Conservation (phyloP, 345 rosid genomes). For the Sonneratia alba region DNA sequence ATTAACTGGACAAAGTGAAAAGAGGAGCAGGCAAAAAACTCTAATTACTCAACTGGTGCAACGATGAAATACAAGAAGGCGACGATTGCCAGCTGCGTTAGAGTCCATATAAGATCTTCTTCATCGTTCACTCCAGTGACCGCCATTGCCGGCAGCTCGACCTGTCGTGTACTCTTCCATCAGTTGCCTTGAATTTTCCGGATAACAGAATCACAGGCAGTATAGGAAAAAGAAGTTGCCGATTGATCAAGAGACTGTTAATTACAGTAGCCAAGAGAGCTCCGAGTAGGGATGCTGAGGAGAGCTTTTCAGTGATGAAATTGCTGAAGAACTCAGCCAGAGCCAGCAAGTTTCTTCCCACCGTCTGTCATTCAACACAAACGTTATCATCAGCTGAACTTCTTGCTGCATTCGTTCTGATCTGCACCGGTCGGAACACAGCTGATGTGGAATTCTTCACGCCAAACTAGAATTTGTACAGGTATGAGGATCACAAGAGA, state of each 20-base stretch:
- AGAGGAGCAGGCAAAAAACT: background rate
- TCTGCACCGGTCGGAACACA: too few relatives aligned
- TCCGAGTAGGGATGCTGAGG: slow-evolving; percentile 46
- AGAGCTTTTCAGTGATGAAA: slow-evolving; percentile 25
- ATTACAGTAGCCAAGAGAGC: slow-evolving; percentile 43
- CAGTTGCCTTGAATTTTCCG: background rate
- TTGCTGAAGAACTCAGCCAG: background rate
- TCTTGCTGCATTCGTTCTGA: background rate
- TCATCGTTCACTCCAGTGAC: slow-evolving; percentile 69
- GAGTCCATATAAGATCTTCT: slow-evolving; percentile 31
- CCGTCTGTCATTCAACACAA: background rate
- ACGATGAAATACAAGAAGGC: slow-evolving; percentile 63
- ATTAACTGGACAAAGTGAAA: background rate
- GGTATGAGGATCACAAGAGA: too few relatives aligned
- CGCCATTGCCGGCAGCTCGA: slow-evolving; percentile 66
- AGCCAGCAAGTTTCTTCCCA: background rate
- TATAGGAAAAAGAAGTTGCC: too few relatives aligned
- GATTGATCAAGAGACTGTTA: background rate
- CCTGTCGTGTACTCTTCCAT: slow-evolving; percentile 22
- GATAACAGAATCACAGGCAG: background rate
- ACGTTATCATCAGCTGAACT: background rate
- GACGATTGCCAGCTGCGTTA: slow-evolving; percentile 46
- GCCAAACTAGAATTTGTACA: too few relatives aligned
- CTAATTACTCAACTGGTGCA: slow-evolving; percentile 47
- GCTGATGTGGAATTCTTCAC: too few relatives aligned